Evolutionary conservation across 2,329 filamentous ascomycete species (phyloP).

Genomic region (Elsinoe fawcettii): DNA sequence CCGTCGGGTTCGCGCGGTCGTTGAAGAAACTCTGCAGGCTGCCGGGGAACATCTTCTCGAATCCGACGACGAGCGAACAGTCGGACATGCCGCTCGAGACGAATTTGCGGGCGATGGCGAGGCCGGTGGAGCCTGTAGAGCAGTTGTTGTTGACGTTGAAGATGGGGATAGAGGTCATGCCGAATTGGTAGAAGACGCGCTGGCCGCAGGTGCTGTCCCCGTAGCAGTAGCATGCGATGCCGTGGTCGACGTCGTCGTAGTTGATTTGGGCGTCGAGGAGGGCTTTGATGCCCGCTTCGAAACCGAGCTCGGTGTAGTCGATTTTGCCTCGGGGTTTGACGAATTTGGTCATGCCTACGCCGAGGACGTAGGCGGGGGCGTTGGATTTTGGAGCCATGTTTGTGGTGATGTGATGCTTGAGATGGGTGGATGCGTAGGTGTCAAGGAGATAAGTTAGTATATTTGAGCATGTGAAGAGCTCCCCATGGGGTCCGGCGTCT

Average conservation of each 20-base stretch:
- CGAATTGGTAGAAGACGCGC: conserved; percentile 97
- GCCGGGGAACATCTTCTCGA: conserved; percentile 98
- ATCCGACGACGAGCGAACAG: conserved; percentile 85
- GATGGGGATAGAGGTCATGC: conserved; percentile 92
- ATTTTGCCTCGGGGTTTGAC: conserved; percentile 93
- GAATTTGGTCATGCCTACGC: conserved; percentile 98
- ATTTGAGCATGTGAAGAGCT: neutral
- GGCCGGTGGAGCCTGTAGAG: conserved; percentile 85
- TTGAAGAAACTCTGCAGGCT: conserved; percentile 76
- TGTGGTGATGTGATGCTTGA: neutral
- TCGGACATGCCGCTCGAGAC: conserved; percentile 74
- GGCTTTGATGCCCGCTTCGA: conserved; percentile 84
- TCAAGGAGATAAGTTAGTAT: neutral
- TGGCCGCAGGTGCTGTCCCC: conserved; percentile 92
- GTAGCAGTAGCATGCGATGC: conserved; percentile 96
- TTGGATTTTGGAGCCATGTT: conserved; percentile 32
- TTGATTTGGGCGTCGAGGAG: conserved; percentile 78
- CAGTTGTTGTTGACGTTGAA: conserved; percentile 99
- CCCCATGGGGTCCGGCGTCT: neutral
- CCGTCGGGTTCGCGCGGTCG: conserved; percentile 73
- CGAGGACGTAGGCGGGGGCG: conserved; percentile 72
- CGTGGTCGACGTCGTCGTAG: conserved; percentile 94
- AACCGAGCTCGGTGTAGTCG: conserved; percentile 90
- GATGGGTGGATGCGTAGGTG: neutral
- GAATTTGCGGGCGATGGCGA: conserved; percentile 74